Evolutionary conservation across 257 asterid genomes (phyloP).

Genomic region (Scutellaria baicalensis): DNA sequence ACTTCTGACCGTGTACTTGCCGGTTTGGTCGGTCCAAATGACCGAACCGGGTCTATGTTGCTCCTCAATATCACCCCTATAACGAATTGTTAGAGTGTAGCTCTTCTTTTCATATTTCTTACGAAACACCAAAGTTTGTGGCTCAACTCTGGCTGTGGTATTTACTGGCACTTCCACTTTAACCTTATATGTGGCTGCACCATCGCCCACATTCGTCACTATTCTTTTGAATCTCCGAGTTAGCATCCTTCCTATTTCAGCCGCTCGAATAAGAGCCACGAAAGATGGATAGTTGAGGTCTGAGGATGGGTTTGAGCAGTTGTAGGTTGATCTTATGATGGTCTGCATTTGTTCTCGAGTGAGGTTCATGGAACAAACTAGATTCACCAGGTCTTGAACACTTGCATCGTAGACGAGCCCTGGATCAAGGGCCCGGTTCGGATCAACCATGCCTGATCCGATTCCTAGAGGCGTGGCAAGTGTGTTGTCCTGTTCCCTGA

Average conservation of each 20-base stretch:
- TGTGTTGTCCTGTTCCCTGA: constrained; percentile 12
- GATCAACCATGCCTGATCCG: constrained; percentile 31
- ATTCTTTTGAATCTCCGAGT: constrained; percentile 18
- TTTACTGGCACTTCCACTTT: constrained; percentile 19
- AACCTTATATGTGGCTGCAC: constrained; percentile 19
- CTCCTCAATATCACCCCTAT: background rate
- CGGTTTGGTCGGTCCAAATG: constrained; percentile 24
- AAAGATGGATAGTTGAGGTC: constrained; percentile 38
- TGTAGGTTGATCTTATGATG: constrained; percentile 21
- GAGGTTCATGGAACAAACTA: constrained; percentile 33
- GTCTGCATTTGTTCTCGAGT: constrained; percentile 26
- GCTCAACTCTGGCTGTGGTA: constrained; percentile 12
- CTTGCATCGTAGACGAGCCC: constrained; percentile 30
- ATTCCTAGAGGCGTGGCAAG: constrained; percentile 22
- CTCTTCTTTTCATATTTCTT: constrained; percentile 33
- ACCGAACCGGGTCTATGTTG: constrained; percentile 18
- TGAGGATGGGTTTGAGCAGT: constrained; percentile 27
- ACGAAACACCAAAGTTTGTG: constrained; percentile 13
- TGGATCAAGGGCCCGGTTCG: constrained; percentile 30
- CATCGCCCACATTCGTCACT: constrained; percentile 27
- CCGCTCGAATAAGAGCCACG: constrained; percentile 13
- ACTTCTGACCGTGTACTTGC: constrained; percentile 30
- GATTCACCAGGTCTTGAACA: constrained; percentile 24
- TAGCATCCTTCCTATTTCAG: background rate
- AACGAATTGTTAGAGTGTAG: constrained; percentile 25